Conservation (phyloP, 208 protist genomes). For the Leishmania lainsoni region DNA sequence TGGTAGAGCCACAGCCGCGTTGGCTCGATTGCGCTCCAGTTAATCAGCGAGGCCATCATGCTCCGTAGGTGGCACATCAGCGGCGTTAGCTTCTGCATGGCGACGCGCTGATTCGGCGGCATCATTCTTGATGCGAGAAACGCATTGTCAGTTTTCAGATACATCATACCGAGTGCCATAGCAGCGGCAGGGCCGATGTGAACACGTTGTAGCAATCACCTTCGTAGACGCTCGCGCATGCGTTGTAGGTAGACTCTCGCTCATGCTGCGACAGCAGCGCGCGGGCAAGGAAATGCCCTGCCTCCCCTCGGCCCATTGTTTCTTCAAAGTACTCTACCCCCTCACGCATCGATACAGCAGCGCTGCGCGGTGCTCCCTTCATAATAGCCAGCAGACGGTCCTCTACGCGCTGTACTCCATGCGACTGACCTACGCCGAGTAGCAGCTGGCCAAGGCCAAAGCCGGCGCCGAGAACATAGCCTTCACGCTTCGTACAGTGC, state of each 20-base stretch:
- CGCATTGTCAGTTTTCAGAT: slow-evolving; percentile 63
- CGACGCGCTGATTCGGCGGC: slow-evolving; percentile 52
- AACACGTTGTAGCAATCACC: slow-evolving; percentile 78
- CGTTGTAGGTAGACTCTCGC: slow-evolving; percentile 39
- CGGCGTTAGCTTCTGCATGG: slow-evolving; percentile 75
- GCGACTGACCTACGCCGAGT: slow-evolving; percentile 60
- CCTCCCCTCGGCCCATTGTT: slow-evolving; percentile 47
- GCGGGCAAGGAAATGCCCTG: slow-evolving; percentile 62
- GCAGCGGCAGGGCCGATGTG: slow-evolving; percentile 70
- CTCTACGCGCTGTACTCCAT: slow-evolving; percentile 57
- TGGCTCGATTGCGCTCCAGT: slow-evolving; percentile 62
- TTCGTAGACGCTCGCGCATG: slow-evolving; percentile 78
- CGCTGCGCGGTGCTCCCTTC: slow-evolving; percentile 58
- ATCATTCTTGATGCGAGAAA: slow-evolving; percentile 54
- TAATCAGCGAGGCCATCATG: slow-evolving; percentile 67
- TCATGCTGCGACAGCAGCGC: slow-evolving; percentile 51
- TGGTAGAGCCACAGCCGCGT: slow-evolving; percentile 52
- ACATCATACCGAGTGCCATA: slow-evolving; percentile 79
- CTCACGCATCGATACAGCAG: slow-evolving; percentile 49
- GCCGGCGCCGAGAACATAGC: slow-evolving; percentile 76
- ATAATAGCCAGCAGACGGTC: slow-evolving; percentile 75
- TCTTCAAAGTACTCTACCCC: slow-evolving; percentile 62
- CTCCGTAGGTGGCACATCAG: slow-evolving; percentile 76
- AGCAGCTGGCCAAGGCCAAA: slow-evolving; percentile 81
- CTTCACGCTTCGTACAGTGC: slow-evolving; percentile 81